A percentile compares a stretch with the other conserved stretches of the same genome.
Conservation (phyloP, 75 land plant species). For the Cryptomeria japonica region DNA sequence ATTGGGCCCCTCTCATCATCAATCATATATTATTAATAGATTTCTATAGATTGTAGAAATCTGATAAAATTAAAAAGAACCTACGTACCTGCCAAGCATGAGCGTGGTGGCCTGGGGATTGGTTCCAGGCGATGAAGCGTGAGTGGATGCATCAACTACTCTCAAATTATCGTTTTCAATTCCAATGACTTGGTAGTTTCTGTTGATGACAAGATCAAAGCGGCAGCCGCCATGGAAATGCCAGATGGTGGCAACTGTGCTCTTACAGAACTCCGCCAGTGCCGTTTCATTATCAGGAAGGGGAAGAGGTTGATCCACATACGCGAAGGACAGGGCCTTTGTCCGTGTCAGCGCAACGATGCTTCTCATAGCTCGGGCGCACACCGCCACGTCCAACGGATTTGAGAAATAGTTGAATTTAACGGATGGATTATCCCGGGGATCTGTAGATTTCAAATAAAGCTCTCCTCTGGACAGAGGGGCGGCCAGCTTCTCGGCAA, state of each 20-base stretch:
- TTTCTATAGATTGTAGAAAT: no score
- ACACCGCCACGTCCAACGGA: constrained; percentile 51
- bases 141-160: constrained; percentile 68
- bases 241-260: constrained; percentile 62
- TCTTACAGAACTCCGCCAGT: constrained; percentile 58
- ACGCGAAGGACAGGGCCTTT: constrained; percentile 39
- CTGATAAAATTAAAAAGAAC: no score
- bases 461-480: constrained; percentile 75
- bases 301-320: constrained; percentile 16
- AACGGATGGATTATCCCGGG: constrained; percentile 72
- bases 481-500: constrained; percentile 60
- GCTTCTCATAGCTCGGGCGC: constrained; percentile 52
- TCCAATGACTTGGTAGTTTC: constrained; percentile 43
- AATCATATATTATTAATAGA: no score
- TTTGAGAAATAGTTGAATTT: constrained; percentile 87
- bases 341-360: constrained; percentile 45
- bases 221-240: constrained; percentile 75
- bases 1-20: no score
- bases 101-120: constrained; percentile 80
- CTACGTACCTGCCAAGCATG: constrained; percentile 79
- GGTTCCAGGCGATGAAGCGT: constrained; percentile 55
- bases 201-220: constrained; percentile 45
- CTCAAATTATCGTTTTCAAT: constrained; percentile 39
- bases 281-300: constrained; percentile 25
- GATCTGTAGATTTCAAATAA: constrained; percentile 41